Percentiles rank a stretch among this genome's conserved stretches.
These are phyloP conservation scores for Pseudocercospora eumusae DNA, from an alignment of 2,329 filamentous ascomycete genomes.

Conservation along the genomic window DNA sequence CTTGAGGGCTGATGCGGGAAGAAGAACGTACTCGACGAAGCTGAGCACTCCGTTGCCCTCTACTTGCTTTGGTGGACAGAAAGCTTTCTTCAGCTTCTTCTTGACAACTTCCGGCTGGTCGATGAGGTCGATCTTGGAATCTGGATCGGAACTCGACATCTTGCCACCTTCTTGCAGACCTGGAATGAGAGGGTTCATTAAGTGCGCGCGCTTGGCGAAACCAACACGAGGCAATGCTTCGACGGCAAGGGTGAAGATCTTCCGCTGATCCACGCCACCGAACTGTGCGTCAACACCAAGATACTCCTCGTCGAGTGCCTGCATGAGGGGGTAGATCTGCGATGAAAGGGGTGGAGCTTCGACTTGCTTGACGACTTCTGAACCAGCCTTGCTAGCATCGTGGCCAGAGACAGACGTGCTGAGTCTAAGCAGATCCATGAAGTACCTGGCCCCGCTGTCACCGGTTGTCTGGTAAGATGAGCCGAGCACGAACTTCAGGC, in stretches of 20 bases:
- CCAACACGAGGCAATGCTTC: conserved; percentile 84
- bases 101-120: conserved; percentile 72
- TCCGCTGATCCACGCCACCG: conserved; percentile 80
- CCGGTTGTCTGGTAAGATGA: conserved; percentile 60
- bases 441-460: conserved; percentile 68
- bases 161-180: conserved; percentile 75
- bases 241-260: conserved; percentile 82
- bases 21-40: conserved; percentile 82
- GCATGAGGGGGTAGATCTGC: conserved; percentile 81
- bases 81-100: conserved; percentile 85
- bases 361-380: conserved; percentile 92
- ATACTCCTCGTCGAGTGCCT: conserved; percentile 88
- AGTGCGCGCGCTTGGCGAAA: conserved; percentile 72
- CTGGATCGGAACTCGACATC: conserved; percentile 70
- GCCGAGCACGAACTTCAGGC: conserved; percentile 80
- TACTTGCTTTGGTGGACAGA: conserved; percentile 70
- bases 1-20: conserved; percentile 71
- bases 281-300: conserved; percentile 86
- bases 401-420: conserved; percentile 70
- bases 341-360: conserved; percentile 72
- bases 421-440: conserved; percentile 85
- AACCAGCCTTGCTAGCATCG: conserved; percentile 85
- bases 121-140: conserved; percentile 92
- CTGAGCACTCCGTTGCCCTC: conserved; percentile 86
- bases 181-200: conserved; percentile 87